Base-by-base conservation (phyloP, 1,284 basidiomycete species). In the Pascua sp. region DNA sequence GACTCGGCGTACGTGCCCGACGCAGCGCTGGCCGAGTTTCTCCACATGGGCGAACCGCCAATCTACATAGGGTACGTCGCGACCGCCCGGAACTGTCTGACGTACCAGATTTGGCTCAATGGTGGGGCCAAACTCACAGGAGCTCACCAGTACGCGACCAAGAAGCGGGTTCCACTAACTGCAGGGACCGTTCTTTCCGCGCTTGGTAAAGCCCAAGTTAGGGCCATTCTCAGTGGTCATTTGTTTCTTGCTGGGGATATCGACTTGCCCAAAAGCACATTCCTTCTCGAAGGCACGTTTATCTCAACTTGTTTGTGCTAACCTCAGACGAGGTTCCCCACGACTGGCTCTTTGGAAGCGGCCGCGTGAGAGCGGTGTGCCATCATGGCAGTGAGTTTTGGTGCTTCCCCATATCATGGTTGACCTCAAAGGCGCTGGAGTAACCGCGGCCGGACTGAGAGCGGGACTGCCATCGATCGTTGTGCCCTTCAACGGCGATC, bases 401-500 rank as follows among this genome's bases (percentile, higher is more conserved):
- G 24, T 32, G 24, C 7, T 32, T 32, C 24, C 7, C 24, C 7
- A 7, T 32, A 32, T 32, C 24, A 32, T 7, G 7, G 24, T 7
- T 32, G 7, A 32, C 24, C 3, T 32, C 24, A 18, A 42, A 67
- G 85, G 85, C 3, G 85, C 86, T 4, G 86, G 86, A 0, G 86
- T 85, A 0, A 83, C 84, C 4, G 84, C 85, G 0, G 83, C 84
- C 10, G 84, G 85, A 4, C 71, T 87, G n/a, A 76, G 82, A 1
- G 83, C 84, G 51, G 85, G 86, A 0, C 70, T 83, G 11, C 85
- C 86, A 0, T 87, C 85, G 0, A 81, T 86, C 10, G 80, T 87
- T 0, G 82, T 86, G 1, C 85, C 85, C 0, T 87, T 85, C 76
- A 87, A 87, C 68, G 86, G 86, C 0, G 86, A 88, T 67, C 86